phyloP scores from a whole-genome alignment of 2,329 filamentous ascomycete species.

The Botrytis byssoidea region DNA sequence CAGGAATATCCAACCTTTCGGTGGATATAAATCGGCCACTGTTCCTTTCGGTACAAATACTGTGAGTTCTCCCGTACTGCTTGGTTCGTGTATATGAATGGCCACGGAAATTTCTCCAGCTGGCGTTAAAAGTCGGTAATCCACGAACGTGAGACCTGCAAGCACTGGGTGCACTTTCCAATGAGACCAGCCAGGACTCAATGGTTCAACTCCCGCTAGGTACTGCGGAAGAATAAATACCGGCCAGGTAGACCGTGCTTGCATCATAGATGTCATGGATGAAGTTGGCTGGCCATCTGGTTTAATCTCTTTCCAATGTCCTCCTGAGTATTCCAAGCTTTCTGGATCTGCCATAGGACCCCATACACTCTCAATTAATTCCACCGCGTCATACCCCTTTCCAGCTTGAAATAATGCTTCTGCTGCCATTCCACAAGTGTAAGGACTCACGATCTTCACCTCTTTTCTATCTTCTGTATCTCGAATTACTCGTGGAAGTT shows the following conservation, averaged over 20 bases:
- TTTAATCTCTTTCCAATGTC: slow-evolving; percentile 33
- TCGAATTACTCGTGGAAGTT: slow-evolving; percentile 26
- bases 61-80: slow-evolving; percentile 21
- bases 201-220: slow-evolving; percentile 27
- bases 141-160: slow-evolving; percentile 24
- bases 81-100: slow-evolving; percentile 22
- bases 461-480: slow-evolving; percentile 25
- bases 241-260: slow-evolving; percentile 32
- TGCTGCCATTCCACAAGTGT: slow-evolving; percentile 29
- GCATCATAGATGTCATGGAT: slow-evolving; percentile 30
- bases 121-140: slow-evolving; percentile 24
- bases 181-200: slow-evolving; percentile 26
- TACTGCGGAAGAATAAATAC: slow-evolving; percentile 30
- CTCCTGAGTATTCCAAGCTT: slow-evolving; percentile 29
- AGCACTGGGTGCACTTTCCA: slow-evolving; percentile 29
- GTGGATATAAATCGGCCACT: slow-evolving; percentile 1
- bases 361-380: slow-evolving; percentile 29
- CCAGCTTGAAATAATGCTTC: slow-evolving; percentile 27
- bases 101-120: slow-evolving; percentile 24
- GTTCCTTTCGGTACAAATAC: slow-evolving; percentile 23
- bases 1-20: background rate
- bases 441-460: slow-evolving; percentile 29
- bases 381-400: slow-evolving; percentile 22
- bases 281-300: slow-evolving; percentile 24
- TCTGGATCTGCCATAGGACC: slow-evolving; percentile 28